Conservation (phyloP, 2,329 filamentous ascomycete genomes). For the Fusarium continuum region DNA sequence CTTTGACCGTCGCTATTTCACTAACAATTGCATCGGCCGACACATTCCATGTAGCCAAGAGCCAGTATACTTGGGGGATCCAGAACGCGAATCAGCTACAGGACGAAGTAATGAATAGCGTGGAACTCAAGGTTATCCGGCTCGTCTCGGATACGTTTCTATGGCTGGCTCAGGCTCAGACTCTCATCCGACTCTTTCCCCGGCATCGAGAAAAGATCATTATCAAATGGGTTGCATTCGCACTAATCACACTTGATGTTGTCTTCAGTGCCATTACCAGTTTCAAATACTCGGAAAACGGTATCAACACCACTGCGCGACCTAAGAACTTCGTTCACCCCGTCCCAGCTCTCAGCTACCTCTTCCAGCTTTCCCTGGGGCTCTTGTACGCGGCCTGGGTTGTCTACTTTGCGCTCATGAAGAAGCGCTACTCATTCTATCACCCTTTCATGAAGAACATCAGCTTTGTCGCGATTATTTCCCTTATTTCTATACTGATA, state of each 20-base stretch:
- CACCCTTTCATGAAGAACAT: slow-evolving; percentile 93
- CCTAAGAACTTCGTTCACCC: slow-evolving; percentile 86
- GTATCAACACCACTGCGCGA: slow-evolving; percentile 63
- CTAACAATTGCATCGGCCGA: slow-evolving; percentile 93
- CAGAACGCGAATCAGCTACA: slow-evolving; percentile 83
- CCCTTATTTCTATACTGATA: slow-evolving; percentile 82
- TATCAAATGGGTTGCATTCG: slow-evolving; percentile 98
- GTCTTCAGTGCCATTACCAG: slow-evolving; percentile 93
- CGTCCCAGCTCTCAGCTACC: slow-evolving; percentile 88
- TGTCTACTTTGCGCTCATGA: slow-evolving; percentile 91
- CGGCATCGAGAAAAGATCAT: slow-evolving; percentile 97
- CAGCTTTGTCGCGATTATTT: slow-evolving; percentile 79
- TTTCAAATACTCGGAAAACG: slow-evolving; percentile 68
- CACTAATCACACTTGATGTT: slow-evolving; percentile 88
- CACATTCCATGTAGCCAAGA: slow-evolving; percentile 84
- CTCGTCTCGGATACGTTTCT: slow-evolving; percentile 96
- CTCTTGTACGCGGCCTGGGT: slow-evolving; percentile 93
- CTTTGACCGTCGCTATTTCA: slow-evolving; percentile 80
- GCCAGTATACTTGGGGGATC: slow-evolving; percentile 80
- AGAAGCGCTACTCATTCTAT: slow-evolving; percentile 90
- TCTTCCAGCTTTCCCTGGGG: slow-evolving; percentile 88
- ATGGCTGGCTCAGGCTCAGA: slow-evolving; percentile 97
- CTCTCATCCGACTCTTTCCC: slow-evolving; percentile 92
- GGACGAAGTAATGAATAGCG: slow-evolving; percentile 80
- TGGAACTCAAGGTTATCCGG: slow-evolving; percentile 88